These are phyloP conservation scores for Daldinia loculata DNA, from an alignment of 495 filamentous ascomycete species.

Conservation along the genomic window DNA sequence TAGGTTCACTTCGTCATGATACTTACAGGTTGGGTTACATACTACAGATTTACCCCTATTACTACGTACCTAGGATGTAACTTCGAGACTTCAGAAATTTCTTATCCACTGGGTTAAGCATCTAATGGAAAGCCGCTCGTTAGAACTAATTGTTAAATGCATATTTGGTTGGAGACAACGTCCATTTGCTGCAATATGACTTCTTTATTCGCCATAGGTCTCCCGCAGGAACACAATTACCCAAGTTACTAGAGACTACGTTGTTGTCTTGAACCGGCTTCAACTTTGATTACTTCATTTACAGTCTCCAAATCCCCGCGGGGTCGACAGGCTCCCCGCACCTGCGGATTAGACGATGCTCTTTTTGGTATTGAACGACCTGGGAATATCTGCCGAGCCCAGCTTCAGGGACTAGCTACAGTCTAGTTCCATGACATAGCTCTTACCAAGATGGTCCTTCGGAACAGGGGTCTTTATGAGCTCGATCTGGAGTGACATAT, in stretches of 20 bases:
- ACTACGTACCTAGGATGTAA: background rate
- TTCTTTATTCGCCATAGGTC: background rate
- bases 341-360: conserved; percentile 16
- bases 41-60: background rate
- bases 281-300: background rate
- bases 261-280: background rate
- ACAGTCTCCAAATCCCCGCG: conserved; percentile 9
- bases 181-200: background rate
- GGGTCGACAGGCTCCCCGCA: conserved; percentile 31
- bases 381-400: conserved; percentile 38
- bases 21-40: background rate
- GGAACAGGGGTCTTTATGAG: conserved; percentile 13
- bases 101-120: background rate
- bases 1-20: background rate
- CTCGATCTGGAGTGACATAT: conserved; percentile 14
- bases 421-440: conserved; percentile 32
- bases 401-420: conserved; percentile 22
- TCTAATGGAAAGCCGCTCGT: background rate
- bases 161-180: background rate
- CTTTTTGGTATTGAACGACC: conserved; percentile 21
- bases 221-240: background rate
- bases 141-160: background rate
- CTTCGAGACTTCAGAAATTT: background rate
- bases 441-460: conserved; percentile 29
- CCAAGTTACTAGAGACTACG: background rate